phyloP scores from a whole-genome alignment of 23 red algal species.

The Agarophyton chilense region DNA sequence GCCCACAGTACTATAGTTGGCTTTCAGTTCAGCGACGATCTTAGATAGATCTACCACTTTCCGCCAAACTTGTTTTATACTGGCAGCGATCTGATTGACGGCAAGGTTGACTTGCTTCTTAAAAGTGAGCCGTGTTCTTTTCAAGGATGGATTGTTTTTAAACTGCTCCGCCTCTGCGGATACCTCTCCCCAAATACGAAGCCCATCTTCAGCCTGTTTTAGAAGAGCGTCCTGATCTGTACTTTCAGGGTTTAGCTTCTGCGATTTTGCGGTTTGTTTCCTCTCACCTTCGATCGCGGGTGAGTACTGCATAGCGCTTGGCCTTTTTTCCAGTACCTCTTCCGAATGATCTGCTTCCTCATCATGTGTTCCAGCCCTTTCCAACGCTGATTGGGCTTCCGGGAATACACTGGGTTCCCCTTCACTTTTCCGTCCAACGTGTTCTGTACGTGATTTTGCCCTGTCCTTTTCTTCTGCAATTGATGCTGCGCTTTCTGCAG shows the following conservation, averaged over 20 bases:
- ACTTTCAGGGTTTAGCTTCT: not conserved
- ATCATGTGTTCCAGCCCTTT: not conserved
- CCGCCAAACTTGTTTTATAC: constrained; percentile 56
- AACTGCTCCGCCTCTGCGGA: constrained; percentile 38
- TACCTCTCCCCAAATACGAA: constrained; percentile 10
- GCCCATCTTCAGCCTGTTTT: constrained; percentile 17
- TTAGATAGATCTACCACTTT: constrained; percentile 52
- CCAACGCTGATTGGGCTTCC: not conserved
- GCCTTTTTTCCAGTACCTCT: not conserved
- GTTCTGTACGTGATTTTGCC: not conserved
- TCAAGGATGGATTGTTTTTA: constrained; percentile 22
- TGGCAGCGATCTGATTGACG: constrained; percentile 86
- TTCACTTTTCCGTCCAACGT: not conserved
- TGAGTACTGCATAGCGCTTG: not conserved
- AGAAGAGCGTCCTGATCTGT: not conserved
- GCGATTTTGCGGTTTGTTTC: not conserved
- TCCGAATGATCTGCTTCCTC: not conserved
- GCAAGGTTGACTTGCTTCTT: constrained; percentile 82
- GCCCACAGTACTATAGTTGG: constrained; percentile 1
- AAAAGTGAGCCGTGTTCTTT: constrained; percentile 53
- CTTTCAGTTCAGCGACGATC: constrained; percentile 24
- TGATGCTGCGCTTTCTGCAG: not conserved
- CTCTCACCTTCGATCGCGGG: not conserved
- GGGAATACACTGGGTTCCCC: not conserved
- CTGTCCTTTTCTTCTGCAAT: not conserved